These are phyloP conservation scores for Boletales sp. DNA, from an alignment of 768 basidiomycete species.

Conservation along the genomic window DNA sequence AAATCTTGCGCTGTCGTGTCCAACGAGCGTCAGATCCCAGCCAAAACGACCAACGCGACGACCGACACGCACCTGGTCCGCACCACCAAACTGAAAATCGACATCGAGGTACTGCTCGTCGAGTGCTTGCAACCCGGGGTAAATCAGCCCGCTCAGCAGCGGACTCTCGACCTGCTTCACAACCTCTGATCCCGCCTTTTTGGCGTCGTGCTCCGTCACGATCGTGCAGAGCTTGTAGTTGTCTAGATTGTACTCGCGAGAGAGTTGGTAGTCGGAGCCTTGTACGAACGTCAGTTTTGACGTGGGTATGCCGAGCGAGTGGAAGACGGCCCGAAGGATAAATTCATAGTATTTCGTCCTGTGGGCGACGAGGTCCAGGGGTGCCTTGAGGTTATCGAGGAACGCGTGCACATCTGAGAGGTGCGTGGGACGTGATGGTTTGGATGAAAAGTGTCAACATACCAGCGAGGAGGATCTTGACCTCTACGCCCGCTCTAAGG, in stretches of 20 bases:
- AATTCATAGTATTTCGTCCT: constrained; percentile 89
- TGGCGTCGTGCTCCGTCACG: constrained; percentile 94
- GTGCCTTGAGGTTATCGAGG: constrained; percentile 96
- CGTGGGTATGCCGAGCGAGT: constrained; percentile 86
- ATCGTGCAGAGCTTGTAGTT: constrained; percentile 90
- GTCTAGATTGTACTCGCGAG: constrained; percentile 89
- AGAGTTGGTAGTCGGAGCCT: constrained; percentile 92
- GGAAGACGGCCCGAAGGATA: constrained; percentile 79
- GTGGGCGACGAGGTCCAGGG: constrained; percentile 83
- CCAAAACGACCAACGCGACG: neutral
- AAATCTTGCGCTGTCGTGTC: constrained; percentile 84
- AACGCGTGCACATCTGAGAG: constrained; percentile 88
- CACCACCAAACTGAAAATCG: constrained; percentile 97
- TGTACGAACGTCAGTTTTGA: constrained; percentile 79
- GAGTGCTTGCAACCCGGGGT: constrained; percentile 94
- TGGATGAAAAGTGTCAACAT: constrained; percentile 8
- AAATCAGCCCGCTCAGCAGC: constrained; percentile 85
- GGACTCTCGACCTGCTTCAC: constrained; percentile 97
- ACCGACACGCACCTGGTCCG: constrained; percentile 74
- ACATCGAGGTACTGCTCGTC: constrained; percentile 96
- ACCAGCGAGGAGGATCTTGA: constrained; percentile 82
- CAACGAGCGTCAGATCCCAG: neutral
- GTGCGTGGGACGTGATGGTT: neutral
- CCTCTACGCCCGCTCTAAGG: constrained; percentile 85
- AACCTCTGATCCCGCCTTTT: constrained; percentile 97